A percentile compares a stretch with the other conserved stretches of the same genome.
Evolutionary conservation across 2,329 filamentous ascomycete species (phyloP).

Genomic region (Chalaropsis thielavioides): DNA sequence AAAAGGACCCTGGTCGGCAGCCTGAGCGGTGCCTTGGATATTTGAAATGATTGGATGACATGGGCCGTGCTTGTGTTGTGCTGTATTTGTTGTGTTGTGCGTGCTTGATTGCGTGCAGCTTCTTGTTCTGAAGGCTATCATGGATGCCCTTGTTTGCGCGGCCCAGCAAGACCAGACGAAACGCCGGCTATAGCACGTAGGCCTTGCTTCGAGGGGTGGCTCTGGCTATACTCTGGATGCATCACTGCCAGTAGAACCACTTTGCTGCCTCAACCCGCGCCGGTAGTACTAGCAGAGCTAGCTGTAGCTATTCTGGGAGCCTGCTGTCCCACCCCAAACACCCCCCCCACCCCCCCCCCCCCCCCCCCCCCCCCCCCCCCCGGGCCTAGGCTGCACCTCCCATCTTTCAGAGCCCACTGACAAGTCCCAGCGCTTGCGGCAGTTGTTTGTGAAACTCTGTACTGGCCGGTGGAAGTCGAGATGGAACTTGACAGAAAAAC

Average conservation of each 20-base stretch:
- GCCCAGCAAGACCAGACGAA: neutral
- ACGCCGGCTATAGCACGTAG: neutral
- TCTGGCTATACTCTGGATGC: neutral
- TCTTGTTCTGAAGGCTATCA: neutral
- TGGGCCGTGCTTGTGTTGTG: neutral
- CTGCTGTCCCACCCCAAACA: neutral
- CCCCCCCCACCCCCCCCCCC: neutral
- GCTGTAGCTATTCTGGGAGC: neutral
- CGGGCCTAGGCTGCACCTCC: neutral
- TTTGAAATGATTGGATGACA: neutral
- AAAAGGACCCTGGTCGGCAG: too few relatives aligned
- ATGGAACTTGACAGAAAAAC: neutral
- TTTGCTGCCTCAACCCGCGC: neutral
- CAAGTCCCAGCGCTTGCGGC: neutral
- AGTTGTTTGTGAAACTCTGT: neutral
- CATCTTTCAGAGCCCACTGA: neutral
- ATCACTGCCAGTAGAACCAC: neutral
- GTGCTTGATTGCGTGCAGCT: neutral
- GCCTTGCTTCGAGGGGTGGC: too few relatives aligned
- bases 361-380: too few relatives aligned
- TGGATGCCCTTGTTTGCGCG: neutral
- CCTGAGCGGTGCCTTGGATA: neutral
- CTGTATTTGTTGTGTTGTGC: too few relatives aligned
- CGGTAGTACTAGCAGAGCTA: neutral
- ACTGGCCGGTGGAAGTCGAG: neutral